Base-by-base conservation (phyloP, 768 basidiomycete genomes). In the Termitomyces sp. region DNA sequence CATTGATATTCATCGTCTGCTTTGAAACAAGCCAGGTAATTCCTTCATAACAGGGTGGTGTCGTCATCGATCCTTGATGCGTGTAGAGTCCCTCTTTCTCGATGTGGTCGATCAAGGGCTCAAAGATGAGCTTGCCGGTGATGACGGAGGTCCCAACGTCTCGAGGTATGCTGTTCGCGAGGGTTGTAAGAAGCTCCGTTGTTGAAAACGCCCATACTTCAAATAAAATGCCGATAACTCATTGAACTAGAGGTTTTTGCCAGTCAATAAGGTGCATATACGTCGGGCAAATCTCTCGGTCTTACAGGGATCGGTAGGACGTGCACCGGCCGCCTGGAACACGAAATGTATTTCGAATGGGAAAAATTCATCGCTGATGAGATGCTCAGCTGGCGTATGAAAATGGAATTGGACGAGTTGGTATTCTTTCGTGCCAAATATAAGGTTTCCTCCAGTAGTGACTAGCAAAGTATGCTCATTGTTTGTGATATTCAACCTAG, bases 271-370 rank as follows among this genome's bases (percentile, higher is more conserved):
- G 31, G 42, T 50, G 8, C 28, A 15, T 1, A 17, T 43, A 6
- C 8, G 23, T 33, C 7, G 28, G 7, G 14, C 30, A 23, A 14
- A 1, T 5, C 31, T 19, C 9, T 35, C 11, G 30, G 19, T 12
- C 10, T 12, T 55, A 55, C 54, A 15, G 8, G 44, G 45, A 55
- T 55, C 45, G n/a, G 31, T 28, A 40, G 33, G 15, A 8, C 14
- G 37, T 30, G 54, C 45, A 54, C 53, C 53, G 31, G 53, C 46
- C 0, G 35, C 43, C 26, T 47, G 35, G 52, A 59, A 51, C n/a
- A 61, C 60, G 8, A 62, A 33, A 48, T 62, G 60, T 42, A 62
- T 54, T 42, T 62, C 57, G 8, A 62, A 35, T 8, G 60, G 51
- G 40, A 35, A 59, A 35, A 54, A 62, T n/a, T 53, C 55, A 3